Evolutionary conservation across 352 stramenopile genomes (phyloP).

Genomic region (Thraustotheca clavata): DNA sequence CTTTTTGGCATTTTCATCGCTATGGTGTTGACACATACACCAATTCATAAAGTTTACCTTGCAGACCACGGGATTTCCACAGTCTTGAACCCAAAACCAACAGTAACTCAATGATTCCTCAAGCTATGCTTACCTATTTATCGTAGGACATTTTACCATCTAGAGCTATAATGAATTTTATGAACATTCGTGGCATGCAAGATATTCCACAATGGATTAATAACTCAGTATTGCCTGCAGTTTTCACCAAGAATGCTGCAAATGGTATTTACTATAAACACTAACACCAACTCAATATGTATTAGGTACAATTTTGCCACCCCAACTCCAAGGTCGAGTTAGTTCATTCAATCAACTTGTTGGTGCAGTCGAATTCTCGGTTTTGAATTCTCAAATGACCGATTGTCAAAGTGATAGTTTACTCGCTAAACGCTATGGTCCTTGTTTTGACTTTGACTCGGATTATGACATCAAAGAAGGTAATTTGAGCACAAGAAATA

Average conservation of each 20-base stretch:
- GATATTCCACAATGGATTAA: neutral
- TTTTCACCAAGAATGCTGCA: neutral
- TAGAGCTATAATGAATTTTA: neutral
- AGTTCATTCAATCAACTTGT: neutral
- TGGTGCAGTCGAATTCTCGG: neutral
- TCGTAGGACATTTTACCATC: neutral
- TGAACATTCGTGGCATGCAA: neutral
- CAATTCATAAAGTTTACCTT: neutral
- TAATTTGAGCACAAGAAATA: neutral
- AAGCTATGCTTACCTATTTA: neutral
- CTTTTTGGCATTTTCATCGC: neutral
- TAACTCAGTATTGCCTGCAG: neutral
- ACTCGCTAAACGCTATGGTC: neutral
- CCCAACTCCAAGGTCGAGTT: neutral
- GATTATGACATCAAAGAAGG: neutral
- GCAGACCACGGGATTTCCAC: neutral
- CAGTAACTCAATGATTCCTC: neutral
- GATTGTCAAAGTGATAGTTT: neutral
- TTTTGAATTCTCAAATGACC: neutral
- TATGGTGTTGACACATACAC: conserved; percentile 1
- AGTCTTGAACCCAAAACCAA: neutral
- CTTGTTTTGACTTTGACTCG: neutral
- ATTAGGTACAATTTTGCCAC: neutral
- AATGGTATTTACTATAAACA: neutral
- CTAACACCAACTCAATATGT: neutral